Conservation (phyloP, 768 basidiomycete genomes). For the Lactarius hatsudake region DNA sequence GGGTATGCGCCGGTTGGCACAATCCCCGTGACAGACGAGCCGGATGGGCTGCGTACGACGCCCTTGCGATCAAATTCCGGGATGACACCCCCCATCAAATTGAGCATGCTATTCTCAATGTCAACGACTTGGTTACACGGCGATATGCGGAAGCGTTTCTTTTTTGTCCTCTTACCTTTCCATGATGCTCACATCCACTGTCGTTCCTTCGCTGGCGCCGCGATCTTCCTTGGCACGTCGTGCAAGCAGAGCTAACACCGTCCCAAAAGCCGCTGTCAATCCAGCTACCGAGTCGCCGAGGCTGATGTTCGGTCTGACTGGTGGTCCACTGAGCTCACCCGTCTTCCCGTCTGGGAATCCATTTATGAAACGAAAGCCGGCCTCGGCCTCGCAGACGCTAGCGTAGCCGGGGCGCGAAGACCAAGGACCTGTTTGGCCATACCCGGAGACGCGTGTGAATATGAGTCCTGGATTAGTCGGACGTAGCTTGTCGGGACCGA, state of each 20-base stretch:
- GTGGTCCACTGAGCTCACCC: constrained; percentile 55
- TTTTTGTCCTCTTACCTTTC: constrained; percentile 48
- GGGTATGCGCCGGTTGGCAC: constrained; percentile 76
- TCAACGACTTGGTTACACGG: background rate
- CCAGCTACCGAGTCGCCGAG: constrained; percentile 72
- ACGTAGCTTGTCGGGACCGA: constrained; percentile 56
- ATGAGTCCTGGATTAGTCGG: constrained; percentile 85
- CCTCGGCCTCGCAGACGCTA: constrained; percentile 73
- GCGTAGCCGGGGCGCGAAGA: constrained; percentile 67
- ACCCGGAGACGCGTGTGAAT: constrained; percentile 82
- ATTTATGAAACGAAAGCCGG: constrained; percentile 72
- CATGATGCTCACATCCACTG: constrained; percentile 74
- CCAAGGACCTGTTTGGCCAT: constrained; percentile 76
- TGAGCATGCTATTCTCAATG: constrained; percentile 53
- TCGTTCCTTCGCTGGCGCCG: constrained; percentile 42
- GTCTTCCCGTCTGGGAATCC: constrained; percentile 56
- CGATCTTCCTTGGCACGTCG: constrained; percentile 37
- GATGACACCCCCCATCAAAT: constrained; percentile 74
- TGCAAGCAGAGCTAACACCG: constrained; percentile 60
- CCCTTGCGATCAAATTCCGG: constrained; percentile 73
- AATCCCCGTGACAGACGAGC: constrained; percentile 72
- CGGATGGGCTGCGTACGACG: constrained; percentile 70
- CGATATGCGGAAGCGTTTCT: background rate
- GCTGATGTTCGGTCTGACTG: constrained; percentile 69
- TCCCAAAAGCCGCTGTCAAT: constrained; percentile 70